phyloP scores from a whole-genome alignment of 2,329 filamentous ascomycete genomes.

The Epichloe sylvatica region DNA sequence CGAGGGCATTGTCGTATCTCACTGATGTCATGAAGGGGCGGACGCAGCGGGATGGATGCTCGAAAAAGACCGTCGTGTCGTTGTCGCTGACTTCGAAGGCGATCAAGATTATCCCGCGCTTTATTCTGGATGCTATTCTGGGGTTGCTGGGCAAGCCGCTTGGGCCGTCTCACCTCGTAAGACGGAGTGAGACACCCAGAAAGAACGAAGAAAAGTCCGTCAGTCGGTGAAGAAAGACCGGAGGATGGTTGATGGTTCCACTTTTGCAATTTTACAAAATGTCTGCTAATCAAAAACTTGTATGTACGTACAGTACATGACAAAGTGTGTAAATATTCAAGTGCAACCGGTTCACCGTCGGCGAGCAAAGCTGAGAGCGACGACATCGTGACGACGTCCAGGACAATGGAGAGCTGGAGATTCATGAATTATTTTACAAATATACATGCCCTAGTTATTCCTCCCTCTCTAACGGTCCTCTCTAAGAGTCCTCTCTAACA shows the following conservation, averaged over 20 bases:
- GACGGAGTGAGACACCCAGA: not conserved
- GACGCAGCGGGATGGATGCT: not conserved
- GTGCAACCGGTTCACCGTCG: too few relatives aligned
- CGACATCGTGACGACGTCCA: constrained; percentile 8
- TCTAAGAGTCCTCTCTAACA: too few relatives aligned
- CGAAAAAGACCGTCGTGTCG: not conserved
- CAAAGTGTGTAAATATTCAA: too few relatives aligned
- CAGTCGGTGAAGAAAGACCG: too few relatives aligned
- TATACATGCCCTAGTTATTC: too few relatives aligned
- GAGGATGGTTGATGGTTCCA: too few relatives aligned
- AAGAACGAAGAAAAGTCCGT: not conserved
- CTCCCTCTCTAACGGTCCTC: too few relatives aligned
- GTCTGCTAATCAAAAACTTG: too few relatives aligned
- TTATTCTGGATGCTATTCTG: not conserved
- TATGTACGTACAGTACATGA: too few relatives aligned
- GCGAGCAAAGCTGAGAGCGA: constrained; percentile 1
- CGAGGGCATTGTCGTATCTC: not conserved
- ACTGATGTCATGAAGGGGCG: not conserved
- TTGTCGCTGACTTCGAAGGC: not conserved
- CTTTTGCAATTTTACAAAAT: too few relatives aligned
- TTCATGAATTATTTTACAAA: too few relatives aligned
- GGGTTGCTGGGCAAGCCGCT: constrained; percentile 1
- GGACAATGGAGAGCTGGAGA: too few relatives aligned
- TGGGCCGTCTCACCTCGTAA: not conserved
- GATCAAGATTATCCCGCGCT: not conserved